phyloP scores from a whole-genome alignment of 2,329 filamentous ascomycete species.

The Pestalotiopsis sp. region DNA sequence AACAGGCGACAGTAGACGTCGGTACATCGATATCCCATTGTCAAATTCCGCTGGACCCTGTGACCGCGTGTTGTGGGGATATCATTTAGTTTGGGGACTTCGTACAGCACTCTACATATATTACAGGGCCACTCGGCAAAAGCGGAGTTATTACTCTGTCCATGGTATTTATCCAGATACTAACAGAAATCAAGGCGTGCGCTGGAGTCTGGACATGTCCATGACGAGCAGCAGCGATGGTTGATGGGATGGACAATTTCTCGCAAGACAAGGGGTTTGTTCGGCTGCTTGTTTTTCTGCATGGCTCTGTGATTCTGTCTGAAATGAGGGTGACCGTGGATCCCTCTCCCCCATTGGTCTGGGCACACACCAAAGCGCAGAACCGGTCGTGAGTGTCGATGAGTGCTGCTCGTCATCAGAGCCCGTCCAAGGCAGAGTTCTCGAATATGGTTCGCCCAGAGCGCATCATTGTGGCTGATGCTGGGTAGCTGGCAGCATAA shows the following conservation, averaged over 20 bases:
- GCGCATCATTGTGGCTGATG: background rate
- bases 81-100: too few relatives aligned
- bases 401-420: background rate
- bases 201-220: background rate
- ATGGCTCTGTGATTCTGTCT: background rate
- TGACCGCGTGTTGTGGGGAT: too few relatives aligned
- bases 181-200: background rate
- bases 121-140: constrained; percentile 4
- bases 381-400: background rate
- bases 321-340: background rate
- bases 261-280: background rate
- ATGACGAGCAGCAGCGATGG: background rate
- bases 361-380: background rate
- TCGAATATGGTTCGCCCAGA: background rate
- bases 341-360: background rate
- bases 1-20: too few relatives aligned
- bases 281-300: background rate
- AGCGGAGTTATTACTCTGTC: background rate
- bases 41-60: too few relatives aligned
- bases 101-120: background rate
- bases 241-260: background rate
- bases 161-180: constrained; percentile 6
- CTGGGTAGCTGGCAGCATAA: background rate
- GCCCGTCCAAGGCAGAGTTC: background rate
- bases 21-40: too few relatives aligned